Base-by-base conservation (phyloP, 495 filamentous ascomycete species). In the Hypoxylon intermedium region DNA sequence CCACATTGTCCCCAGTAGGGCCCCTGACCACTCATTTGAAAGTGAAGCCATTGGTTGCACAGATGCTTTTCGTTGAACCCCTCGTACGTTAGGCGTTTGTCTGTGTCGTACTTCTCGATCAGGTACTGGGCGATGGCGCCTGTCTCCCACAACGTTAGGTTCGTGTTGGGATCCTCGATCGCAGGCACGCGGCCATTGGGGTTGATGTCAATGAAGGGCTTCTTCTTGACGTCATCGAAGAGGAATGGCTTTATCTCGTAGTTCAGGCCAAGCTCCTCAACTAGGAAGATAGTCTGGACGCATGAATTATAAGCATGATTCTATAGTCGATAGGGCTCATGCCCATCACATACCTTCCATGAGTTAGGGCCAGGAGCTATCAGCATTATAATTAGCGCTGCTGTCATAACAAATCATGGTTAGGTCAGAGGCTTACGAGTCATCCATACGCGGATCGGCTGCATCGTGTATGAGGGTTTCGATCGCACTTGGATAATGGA, bases 61-160 rank as follows among this genome's bases (percentile, higher is more conserved):
- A 28, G 43, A 18, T 58, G 58, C 31, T 56, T 64, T 28, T 67
- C 58, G 5, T 55, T 20, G 2, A 56, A 77, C 26, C 56, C 62
- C 18, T 15, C 59, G 49, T 82, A 85, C 52, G 77, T 83, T 51
- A 90, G 60, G 46, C 75, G 82, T 53, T 83, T 67, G 5, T 83
- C 65, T 53, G 75, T 85, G 72, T 97, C 93, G 67, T 97, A 96
- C 24, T 82, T 78, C 21, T 89, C 85, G 37, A 87, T 85, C 5
- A 89, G 71, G 64, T 90, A 90, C 48, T 85, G 73, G 36, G 89
- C 62, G 60, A 88, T 87, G 3, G 87, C 85, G 16, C 87, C 87
- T 1, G 82, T 45, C 44, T 91, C 88, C 86, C 87, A 91, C 9
- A 92, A 65, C 0, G 75, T 85, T 58, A 88, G 72, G 2, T 70